Percentiles rank a stretch among this genome's conserved stretches.
Evolutionary conservation across 345 rosid genomes (phyloP).

Genomic region (Linum trigynum): DNA sequence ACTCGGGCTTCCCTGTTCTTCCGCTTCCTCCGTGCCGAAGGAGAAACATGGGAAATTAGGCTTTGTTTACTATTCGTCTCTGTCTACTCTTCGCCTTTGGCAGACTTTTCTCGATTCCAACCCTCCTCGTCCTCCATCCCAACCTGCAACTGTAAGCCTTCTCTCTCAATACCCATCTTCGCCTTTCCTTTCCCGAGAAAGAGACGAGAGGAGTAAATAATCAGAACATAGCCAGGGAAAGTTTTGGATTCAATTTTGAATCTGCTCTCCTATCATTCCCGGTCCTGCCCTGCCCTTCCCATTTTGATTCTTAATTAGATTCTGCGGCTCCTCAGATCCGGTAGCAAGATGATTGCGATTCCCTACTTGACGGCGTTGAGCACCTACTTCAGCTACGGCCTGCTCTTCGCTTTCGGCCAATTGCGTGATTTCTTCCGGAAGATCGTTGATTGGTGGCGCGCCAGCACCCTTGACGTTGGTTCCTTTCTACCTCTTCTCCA

Average conservation of each 20-base stretch:
- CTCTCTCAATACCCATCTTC: no score
- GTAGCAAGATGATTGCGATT: slow-evolving; percentile 46
- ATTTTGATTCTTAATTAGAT: neutral
- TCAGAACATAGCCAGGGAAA: no score
- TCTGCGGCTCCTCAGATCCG: neutral
- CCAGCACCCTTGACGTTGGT: slow-evolving; percentile 49
- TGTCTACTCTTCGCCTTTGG: no score
- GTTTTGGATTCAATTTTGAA: neutral
- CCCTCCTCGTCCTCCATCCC: no score
- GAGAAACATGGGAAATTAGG: no score
- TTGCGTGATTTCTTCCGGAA: slow-evolving; percentile 68
- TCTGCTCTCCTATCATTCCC: neutral
- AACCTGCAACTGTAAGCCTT: no score
- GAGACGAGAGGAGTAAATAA: no score
- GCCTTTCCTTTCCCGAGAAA: no score
- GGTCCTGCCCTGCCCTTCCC: neutral
- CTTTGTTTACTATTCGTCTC: no score
- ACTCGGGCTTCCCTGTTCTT: no score
- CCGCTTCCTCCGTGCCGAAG: no score
- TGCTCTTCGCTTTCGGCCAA: slow-evolving; percentile 71
- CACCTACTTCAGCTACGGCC: slow-evolving; percentile 72
- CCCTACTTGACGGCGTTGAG: slow-evolving; percentile 66
- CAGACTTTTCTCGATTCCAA: no score
- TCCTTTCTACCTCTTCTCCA: neutral
- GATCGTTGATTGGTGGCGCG: slow-evolving; percentile 45